These are phyloP conservation scores for Penicillium maclennaniae DNA, from an alignment of 495 filamentous ascomycete genomes.

Conservation along the genomic window DNA sequence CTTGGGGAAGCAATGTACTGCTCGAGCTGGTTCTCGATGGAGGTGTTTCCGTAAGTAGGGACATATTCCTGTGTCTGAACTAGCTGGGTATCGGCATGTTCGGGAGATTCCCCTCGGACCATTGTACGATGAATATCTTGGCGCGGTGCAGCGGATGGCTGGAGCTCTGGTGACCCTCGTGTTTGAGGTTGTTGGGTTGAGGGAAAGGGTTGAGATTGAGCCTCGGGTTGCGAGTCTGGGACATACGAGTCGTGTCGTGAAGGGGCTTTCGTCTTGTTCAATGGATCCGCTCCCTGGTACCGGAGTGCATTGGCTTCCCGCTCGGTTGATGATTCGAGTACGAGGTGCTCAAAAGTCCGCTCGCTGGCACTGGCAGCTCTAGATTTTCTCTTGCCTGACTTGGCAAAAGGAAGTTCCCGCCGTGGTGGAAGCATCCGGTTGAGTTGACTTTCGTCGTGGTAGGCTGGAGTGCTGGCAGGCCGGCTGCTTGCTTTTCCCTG, in stretches of 20 bases:
- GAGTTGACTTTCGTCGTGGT: slow-evolving; percentile 25
- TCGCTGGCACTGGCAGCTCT: not conserved
- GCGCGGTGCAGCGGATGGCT: not conserved
- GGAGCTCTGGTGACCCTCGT: not conserved
- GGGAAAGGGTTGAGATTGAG: slow-evolving; percentile 7
- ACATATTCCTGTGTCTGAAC: slow-evolving; percentile 1
- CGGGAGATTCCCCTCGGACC: not conserved
- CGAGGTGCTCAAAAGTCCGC: not conserved
- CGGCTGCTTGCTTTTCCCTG: slow-evolving; percentile 6
- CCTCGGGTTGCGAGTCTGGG: slow-evolving; percentile 4
- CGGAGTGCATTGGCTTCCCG: not conserved
- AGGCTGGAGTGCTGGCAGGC: slow-evolving; percentile 16
- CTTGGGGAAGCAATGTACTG: slow-evolving; percentile 31
- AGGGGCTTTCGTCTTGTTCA: not conserved
- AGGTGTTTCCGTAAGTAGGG: not conserved
- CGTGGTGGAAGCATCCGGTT: slow-evolving; percentile 45
- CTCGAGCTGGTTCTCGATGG: slow-evolving; percentile 28
- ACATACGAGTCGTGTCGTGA: slow-evolving; percentile 1
- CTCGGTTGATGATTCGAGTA: slow-evolving; percentile 1
- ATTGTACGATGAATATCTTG: not conserved
- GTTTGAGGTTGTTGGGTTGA: slow-evolving; percentile 8
- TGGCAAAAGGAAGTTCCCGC: slow-evolving; percentile 41
- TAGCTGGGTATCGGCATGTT: not conserved
- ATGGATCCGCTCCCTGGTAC: not conserved
- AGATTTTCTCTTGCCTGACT: slow-evolving; percentile 20